Base-by-base conservation (phyloP, 768 basidiomycete species). In the Russula virescens region DNA sequence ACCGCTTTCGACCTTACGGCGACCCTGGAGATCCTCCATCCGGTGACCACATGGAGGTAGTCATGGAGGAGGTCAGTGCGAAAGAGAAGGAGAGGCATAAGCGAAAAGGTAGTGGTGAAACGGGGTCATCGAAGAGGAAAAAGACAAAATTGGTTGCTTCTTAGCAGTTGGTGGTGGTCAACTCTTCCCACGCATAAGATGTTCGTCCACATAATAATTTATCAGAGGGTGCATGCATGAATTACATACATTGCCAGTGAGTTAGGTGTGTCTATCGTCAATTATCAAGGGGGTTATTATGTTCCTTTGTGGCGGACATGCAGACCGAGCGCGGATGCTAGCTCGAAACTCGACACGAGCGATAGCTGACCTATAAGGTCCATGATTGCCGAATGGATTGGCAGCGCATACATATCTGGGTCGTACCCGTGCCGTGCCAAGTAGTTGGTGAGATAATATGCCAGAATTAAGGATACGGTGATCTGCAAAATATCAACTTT, bases 351-450 rank as follows among this genome's bases (percentile, higher is more conserved):
- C 0, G 82, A 68, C 2, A 92, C 91, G 10, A 98, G 81, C 9
- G 96, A 76, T 23, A 88, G 71, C 71, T 94, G 89, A 18, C 92
- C 91, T 35, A 89, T 74, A 55, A 96, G 82, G 72, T 95, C 92
- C 80, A 94, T 87, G 47, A 92, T 70, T 0, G 94, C 91, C 13
- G 91, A 93, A 67, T 96, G 94, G 28, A 96, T 83, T 9, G 94
- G 94, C n/a, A 98, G 76, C 2, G 93, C 93, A 71, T 96, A 95
- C 75, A 89, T 86, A 72, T 98, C 94, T 6, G 94, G 94, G 71
- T 98, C 94, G 28, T 85, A 78, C 13, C 82, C 78, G 59, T 78
- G 83, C 0, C 81, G 80, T 93, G 94, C 96, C 28, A 97, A 80
- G 70, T 83, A 85, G 48, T 83, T 75, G 2, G 93, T 94, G 53